Percentiles rank a stretch among this genome's conserved stretches.
phyloP scores from a whole-genome alignment of 1,139 yeast genomes.

The Pneumocystis carinii region DNA sequence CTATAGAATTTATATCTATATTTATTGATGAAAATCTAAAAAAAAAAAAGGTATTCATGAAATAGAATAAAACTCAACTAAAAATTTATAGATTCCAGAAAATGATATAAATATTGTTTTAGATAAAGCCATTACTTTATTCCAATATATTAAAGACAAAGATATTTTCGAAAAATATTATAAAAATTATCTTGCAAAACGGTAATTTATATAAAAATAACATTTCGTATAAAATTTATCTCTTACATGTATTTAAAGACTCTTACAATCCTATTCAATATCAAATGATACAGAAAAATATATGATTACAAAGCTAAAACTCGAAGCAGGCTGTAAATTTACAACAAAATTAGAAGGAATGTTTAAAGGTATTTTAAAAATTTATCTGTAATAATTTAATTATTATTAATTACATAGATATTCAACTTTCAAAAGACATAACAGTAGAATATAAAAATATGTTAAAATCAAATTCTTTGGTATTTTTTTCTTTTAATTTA shows the following conservation, averaged over 20 bases:
- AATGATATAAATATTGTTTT: conserved; percentile 17
- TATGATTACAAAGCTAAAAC: conserved; percentile 54
- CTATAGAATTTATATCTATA: conserved; percentile 60
- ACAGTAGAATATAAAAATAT: conserved; percentile 37
- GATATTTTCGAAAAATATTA: conserved; percentile 78
- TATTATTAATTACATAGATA: conserved; percentile 31
- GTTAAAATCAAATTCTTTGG: conserved; percentile 19
- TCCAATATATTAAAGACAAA: conserved; percentile 62
- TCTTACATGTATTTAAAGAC: conserved; percentile 20
- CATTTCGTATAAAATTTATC: neutral
- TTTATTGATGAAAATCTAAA: conserved; percentile 61
- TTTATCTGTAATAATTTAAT: neutral
- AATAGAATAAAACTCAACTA: neutral
- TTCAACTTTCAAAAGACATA: conserved; percentile 49
- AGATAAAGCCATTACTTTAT: conserved; percentile 27
- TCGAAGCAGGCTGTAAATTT: conserved; percentile 68
- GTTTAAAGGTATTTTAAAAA: conserved; percentile 35
- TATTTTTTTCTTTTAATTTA: conserved; percentile 1
- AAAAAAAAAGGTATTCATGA: conserved; percentile 33
- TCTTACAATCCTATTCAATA: conserved; percentile 36
- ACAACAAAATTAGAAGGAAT: conserved; percentile 73
- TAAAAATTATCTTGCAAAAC: conserved; percentile 76
- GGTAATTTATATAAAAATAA: conserved; percentile 22
- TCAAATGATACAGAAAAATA: conserved; percentile 53
- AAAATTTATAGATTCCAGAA: conserved; percentile 12